Evolutionary conservation across 495 filamentous ascomycete genomes (phyloP).

Genomic region (Sporormia fimetaria): DNA sequence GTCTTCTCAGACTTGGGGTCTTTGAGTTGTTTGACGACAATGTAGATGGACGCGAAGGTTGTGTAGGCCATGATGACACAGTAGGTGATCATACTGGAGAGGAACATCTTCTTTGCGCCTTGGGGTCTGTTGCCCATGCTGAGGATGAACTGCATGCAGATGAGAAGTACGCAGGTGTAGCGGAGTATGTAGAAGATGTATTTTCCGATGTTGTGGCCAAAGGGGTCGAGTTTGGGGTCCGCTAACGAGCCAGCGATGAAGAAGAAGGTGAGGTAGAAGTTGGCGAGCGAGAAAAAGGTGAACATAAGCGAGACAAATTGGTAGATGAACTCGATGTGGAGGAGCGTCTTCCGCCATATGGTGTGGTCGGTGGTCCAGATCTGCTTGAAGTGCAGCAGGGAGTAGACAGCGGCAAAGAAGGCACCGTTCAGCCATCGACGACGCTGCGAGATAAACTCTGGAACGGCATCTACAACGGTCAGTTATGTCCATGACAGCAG

Average conservation of each 20-base stretch:
- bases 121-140: slow-evolving; percentile 98
- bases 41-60: slow-evolving; percentile 73
- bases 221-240: slow-evolving; percentile 72
- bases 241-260: slow-evolving; percentile 94
- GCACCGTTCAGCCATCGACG: slow-evolving; percentile 96
- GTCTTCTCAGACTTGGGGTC: slow-evolving; percentile 39
- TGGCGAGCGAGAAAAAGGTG: slow-evolving; percentile 96
- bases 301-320: slow-evolving; percentile 84
- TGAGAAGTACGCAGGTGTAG: slow-evolving; percentile 74
- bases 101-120: slow-evolving; percentile 86
- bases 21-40: slow-evolving; percentile 69
- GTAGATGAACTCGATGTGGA: slow-evolving; percentile 94
- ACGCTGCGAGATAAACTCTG: slow-evolving; percentile 93
- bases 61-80: slow-evolving; percentile 93
- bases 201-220: slow-evolving; percentile 70
- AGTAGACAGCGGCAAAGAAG: slow-evolving; percentile 98
- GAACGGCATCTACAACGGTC: slow-evolving; percentile 47
- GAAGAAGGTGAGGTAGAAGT: slow-evolving; percentile 98
- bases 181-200: slow-evolving; percentile 79
- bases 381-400: slow-evolving; percentile 85
- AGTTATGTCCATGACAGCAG: neutral
- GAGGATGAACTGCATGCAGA: slow-evolving; percentile 91
- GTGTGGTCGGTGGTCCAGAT: slow-evolving; percentile 94
- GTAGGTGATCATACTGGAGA: slow-evolving; percentile 77
- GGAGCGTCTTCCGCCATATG: slow-evolving; percentile 70